Base-by-base conservation (phyloP, 768 basidiomycete species). In the Panaeolus papilionaceus region DNA sequence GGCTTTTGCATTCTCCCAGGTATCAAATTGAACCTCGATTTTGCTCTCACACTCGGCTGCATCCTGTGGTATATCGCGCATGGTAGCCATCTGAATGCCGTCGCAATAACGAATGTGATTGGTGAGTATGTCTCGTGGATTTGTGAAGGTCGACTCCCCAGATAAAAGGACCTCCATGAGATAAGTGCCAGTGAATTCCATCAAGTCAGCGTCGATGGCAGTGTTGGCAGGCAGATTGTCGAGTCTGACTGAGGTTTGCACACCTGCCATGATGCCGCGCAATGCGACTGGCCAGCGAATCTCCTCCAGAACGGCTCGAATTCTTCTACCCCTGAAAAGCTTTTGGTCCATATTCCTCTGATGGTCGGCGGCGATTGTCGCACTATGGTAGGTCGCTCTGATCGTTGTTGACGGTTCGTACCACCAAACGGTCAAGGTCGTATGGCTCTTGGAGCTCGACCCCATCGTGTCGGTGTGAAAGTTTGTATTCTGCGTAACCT, bases 391-490 rank as follows among this genome's bases (percentile, higher is more conserved):
- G 4, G 78, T 80, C 0, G 79, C 87, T n/a, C 85, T 69, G 67
- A 84, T 82, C 2, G 81, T 75, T 5, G 72, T 71, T n/a, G 83
- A 85, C 1, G 88, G 88, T 0, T 77, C 75, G 7, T 75, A 79
- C 86, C 89, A 91, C 11, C 81, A 82, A 51, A 89, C 79, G 0
- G 80, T 82, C 62, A 90, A 71, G 42, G 80, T 77, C 14, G 86
- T 78, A 4, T 74, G 54, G 37, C 79, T 68, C 37, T 58, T 45
- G 33, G 61, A 45, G 33, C 61, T 63, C 23, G 58, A 77, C n/a
- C 72, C 83, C 87, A 88, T 88, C 8, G 80, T 79, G 47, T 80
- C 80, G 12, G 78, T 67, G 51, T 54, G 51, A 10, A 54, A 54
- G 64, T 76, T 77, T 40, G 78, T 77, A 62, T 79, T 82, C 44